Conservation (phyloP, 2,329 filamentous ascomycete genomes). For the Diaporthe longicolla region DNA sequence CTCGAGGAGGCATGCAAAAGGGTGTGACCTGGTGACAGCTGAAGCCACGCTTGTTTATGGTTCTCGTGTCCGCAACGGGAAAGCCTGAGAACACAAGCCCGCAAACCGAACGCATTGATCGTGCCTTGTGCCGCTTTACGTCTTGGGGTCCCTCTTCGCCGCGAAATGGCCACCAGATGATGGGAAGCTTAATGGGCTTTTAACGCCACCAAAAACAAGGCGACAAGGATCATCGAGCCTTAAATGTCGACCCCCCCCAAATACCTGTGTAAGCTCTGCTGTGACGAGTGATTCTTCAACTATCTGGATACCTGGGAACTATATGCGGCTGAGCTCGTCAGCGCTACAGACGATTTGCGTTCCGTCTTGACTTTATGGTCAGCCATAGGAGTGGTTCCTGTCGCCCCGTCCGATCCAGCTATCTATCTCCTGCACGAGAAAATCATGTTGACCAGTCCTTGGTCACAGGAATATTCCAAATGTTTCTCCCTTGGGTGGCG, state of each 20-base stretch:
- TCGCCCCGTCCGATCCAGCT: no score
- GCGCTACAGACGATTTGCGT: no score
- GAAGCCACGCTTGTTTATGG: no score
- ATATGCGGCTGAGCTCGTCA: no score
- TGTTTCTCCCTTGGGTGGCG: neutral
- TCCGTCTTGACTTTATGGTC: no score
- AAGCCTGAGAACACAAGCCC: neutral
- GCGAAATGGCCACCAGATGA: neutral
- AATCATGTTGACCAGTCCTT: slow-evolving; percentile 6
- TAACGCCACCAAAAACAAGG: neutral
- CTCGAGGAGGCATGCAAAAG: slow-evolving; percentile 46
- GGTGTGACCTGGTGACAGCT: no score
- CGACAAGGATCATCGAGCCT: no score
- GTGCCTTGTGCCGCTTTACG: no score
- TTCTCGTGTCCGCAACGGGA: neutral
- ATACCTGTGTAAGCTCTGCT: neutral
- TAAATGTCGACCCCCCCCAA: neutral
- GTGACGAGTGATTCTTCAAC: neutral
- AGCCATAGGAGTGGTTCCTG: no score
- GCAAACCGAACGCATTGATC: neutral
- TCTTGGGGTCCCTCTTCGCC: no score
- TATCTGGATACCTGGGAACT: no score
- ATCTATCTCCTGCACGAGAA: neutral
- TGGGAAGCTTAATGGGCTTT: neutral
- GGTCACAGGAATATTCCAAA: slow-evolving; percentile 6